phyloP scores from a whole-genome alignment of 495 filamentous ascomycete species.

The Staphylotrichum tortipilum region DNA sequence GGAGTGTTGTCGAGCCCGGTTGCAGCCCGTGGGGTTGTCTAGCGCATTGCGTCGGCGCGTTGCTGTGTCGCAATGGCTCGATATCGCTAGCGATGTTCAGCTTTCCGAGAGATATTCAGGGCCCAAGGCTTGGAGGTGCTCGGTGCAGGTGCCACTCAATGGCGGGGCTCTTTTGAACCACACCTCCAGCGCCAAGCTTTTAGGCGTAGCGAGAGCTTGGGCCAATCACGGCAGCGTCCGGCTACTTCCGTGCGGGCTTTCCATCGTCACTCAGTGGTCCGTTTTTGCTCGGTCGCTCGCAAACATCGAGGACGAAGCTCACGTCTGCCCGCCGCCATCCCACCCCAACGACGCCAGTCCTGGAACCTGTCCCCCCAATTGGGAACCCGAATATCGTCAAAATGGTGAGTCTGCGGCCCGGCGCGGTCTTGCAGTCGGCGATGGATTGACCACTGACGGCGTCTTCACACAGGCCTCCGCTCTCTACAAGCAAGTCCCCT shows the following conservation, averaged over 20 bases:
- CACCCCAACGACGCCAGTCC: conserved; percentile 12
- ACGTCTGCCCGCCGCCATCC: conserved; percentile 4
- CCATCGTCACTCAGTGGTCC: conserved; percentile 13
- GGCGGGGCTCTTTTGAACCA: not conserved
- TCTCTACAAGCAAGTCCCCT: conserved; percentile 73
- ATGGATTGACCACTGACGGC: conserved; percentile 21
- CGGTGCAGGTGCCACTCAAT: no score
- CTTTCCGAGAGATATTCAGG: no score
- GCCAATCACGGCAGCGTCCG: conserved; percentile 29
- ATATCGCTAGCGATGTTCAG: no score
- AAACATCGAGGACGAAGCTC: conserved; percentile 15
- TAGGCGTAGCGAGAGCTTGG: conserved; percentile 22
- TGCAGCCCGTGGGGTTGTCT: no score
- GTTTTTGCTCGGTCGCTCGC: conserved; percentile 17
- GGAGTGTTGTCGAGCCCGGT: no score
- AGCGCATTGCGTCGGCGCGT: no score
- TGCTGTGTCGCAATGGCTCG: not conserved
- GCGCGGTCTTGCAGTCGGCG: not conserved
- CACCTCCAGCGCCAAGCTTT: conserved; percentile 6
- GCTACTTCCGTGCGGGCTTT: conserved; percentile 27
- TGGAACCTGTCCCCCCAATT: conserved; percentile 14
- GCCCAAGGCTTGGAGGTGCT: not conserved
- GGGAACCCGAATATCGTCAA: conserved; percentile 16
- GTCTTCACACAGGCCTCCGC: conserved; percentile 36
- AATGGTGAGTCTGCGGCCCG: conserved; percentile 29